Evolutionary conservation across 164 flowering plant genomes (phyloP).

Genomic region (Hamamelis virginiana): DNA sequence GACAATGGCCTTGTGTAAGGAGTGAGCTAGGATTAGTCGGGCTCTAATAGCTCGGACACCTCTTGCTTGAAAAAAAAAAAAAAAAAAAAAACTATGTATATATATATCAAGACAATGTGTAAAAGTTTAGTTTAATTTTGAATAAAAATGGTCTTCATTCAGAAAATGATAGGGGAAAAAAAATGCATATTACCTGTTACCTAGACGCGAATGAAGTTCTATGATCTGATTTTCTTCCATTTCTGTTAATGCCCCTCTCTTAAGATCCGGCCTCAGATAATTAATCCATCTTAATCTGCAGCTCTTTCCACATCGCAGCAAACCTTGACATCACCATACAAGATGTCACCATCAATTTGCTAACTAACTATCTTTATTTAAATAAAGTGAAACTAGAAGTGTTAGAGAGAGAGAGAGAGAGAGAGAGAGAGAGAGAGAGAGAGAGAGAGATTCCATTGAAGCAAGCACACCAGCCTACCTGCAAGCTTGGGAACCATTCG

Average conservation of each 20-base stretch:
- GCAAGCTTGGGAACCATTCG: slow-evolving; percentile 75
- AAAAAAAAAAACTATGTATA: too few species aligned
- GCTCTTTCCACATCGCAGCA: slow-evolving; percentile 81
- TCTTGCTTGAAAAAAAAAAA: too few species aligned
- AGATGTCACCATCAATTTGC: too few species aligned
- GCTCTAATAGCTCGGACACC: too few species aligned
- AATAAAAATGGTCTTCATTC: neutral
- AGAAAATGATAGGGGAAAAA: too few species aligned
- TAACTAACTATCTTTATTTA: too few species aligned
- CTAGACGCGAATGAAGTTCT: slow-evolving; percentile 63
- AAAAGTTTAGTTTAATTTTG: neutral
- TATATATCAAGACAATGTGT: too few species aligned
- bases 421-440: neutral
- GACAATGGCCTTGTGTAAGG: too few species aligned
- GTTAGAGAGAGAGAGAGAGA: neutral
- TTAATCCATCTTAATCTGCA: slow-evolving; percentile 83
- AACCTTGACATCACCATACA: slow-evolving; percentile 36
- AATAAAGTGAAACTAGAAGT: too few species aligned
- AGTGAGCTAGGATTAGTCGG: too few species aligned
- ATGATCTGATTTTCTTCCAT: slow-evolving; percentile 66
- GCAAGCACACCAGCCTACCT: too few species aligned
- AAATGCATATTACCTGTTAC: slow-evolving; percentile 50
- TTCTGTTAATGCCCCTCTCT: slow-evolving; percentile 66
- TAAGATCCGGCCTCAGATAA: slow-evolving; percentile 76
- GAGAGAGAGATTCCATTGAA: neutral